phyloP scores from a whole-genome alignment of 192 early-diverging fungal genomes.

The Coemansia sp. region DNA sequence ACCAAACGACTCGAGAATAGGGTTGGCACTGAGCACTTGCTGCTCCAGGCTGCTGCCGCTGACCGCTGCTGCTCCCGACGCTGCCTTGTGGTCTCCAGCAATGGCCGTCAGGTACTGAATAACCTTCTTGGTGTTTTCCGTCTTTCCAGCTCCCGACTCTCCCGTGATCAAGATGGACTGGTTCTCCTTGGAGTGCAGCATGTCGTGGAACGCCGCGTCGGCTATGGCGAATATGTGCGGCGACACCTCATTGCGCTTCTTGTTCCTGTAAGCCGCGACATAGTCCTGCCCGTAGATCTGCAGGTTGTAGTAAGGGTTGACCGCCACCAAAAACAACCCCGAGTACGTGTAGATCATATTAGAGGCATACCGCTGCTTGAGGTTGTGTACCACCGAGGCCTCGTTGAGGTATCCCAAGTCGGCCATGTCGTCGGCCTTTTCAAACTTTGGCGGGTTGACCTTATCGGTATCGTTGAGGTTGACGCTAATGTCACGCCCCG shows the following conservation, averaged over 20 bases:
- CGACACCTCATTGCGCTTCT: slow-evolving; percentile 72
- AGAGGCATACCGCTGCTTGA: slow-evolving; percentile 85
- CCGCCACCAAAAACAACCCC: slow-evolving; percentile 97
- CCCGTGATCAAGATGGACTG: slow-evolving; percentile 99
- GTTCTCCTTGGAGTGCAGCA: slow-evolving; percentile 91
- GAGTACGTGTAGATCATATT: slow-evolving; percentile 99
- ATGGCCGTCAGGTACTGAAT: slow-evolving; percentile 97
- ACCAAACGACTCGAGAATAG: slow-evolving; percentile 97
- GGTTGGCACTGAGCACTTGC: slow-evolving; percentile 96
- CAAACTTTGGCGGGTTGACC: slow-evolving; percentile 99
- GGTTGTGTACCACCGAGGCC: slow-evolving; percentile 97
- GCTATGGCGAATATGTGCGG: slow-evolving; percentile 94
- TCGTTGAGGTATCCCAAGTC: slow-evolving; percentile 96
- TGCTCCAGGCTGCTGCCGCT: slow-evolving; percentile 74
- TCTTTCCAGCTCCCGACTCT: slow-evolving; percentile 99
- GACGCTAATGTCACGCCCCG: slow-evolving; percentile 71
- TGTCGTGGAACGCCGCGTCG: slow-evolving; percentile 93
- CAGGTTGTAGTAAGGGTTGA: slow-evolving; percentile 95
- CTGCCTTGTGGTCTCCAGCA: slow-evolving; percentile 64
- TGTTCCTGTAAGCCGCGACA: slow-evolving; percentile 66
- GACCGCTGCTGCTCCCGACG: slow-evolving; percentile 16
- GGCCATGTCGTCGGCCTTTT: slow-evolving; percentile 98
- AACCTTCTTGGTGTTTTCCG: slow-evolving; percentile 99
- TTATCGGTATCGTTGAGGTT: slow-evolving; percentile 85
- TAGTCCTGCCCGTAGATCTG: slow-evolving; percentile 85